Conservation (phyloP, 352 stramenopile genomes). For the Pythium chondricola region DNA sequence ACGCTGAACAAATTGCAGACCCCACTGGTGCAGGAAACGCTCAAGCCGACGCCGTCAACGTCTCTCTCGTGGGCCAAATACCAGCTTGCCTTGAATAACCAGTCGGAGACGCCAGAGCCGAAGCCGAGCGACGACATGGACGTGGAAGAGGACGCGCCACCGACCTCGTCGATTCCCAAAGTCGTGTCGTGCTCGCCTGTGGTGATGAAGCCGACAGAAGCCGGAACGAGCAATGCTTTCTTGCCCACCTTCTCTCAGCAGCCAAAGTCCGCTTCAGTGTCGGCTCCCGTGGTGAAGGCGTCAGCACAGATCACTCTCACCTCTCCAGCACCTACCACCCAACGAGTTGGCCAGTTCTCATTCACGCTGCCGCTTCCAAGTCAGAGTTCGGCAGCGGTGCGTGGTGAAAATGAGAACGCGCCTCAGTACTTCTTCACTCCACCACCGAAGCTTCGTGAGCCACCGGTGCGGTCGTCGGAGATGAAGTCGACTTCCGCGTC, state of each 20-base stretch:
- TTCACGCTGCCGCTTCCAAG: constrained; percentile 40
- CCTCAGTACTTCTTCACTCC: constrained; percentile 65
- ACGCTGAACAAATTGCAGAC: constrained; percentile 81
- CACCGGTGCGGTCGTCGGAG: constrained; percentile 33
- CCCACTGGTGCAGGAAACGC: constrained; percentile 59
- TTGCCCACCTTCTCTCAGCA: constrained; percentile 12
- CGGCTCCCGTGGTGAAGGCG: not conserved
- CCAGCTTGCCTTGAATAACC: constrained; percentile 43
- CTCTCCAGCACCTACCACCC: not conserved
- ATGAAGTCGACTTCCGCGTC: constrained; percentile 13
- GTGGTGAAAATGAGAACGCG: constrained; percentile 30
- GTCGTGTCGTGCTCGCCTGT: constrained; percentile 5
- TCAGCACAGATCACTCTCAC: too few species aligned
- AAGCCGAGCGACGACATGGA: constrained; percentile 13
- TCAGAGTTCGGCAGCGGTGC: not conserved
- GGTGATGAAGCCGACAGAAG: not conserved
- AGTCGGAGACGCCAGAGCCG: constrained; percentile 7
- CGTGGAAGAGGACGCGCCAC: constrained; percentile 31
- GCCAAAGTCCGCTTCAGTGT: not conserved
- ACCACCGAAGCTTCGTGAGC: constrained; percentile 45
- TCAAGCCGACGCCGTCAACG: constrained; percentile 69
- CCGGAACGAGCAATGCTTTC: not conserved
- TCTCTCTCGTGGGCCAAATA: constrained; percentile 85
- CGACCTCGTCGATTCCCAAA: constrained; percentile 46
- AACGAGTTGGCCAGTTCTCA: constrained; percentile 27